These are phyloP conservation scores for Mycena filopes DNA, from an alignment of 768 basidiomycete genomes.

Conservation along the genomic window DNA sequence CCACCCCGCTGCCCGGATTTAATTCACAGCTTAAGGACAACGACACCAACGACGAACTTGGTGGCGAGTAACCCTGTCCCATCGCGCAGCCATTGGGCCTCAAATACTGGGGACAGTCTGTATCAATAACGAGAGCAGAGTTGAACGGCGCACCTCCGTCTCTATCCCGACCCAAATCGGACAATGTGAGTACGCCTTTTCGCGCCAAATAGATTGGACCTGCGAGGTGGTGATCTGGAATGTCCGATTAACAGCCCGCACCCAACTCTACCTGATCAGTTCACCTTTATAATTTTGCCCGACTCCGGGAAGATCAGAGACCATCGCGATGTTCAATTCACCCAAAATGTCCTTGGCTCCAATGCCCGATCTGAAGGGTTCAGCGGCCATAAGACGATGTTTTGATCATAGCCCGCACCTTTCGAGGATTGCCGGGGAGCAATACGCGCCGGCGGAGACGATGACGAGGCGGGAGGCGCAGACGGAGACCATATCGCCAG, in stretches of 20 bases:
- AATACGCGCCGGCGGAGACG: slow-evolving; percentile 62
- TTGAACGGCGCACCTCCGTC: neutral
- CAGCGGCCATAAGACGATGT: neutral
- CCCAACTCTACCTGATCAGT: no score
- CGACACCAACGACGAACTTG: slow-evolving; percentile 50
- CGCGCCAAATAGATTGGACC: neutral
- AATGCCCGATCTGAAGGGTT: neutral
- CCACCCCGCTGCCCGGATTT: slow-evolving; percentile 53
- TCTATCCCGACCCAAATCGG: neutral
- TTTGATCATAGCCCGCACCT: slow-evolving; percentile 38
- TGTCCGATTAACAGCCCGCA: neutral
- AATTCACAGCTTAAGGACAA: neutral
- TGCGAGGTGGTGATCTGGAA: neutral
- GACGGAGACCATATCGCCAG: slow-evolving; percentile 32
- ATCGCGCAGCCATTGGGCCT: neutral
- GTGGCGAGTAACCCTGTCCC: slow-evolving; percentile 56
- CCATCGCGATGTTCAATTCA: neutral
- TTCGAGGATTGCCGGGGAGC: slow-evolving; percentile 67
- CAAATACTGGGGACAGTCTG: neutral
- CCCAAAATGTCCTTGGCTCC: neutral
- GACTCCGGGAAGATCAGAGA: slow-evolving; percentile 65
- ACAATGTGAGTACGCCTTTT: neutral
- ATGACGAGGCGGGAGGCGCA: slow-evolving; percentile 58
- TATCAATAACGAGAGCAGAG: neutral
- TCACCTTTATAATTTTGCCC: slow-evolving; percentile 67